These are phyloP conservation scores for Globisporangium splendens DNA, from an alignment of 352 stramenopile genomes.

Conservation along the genomic window DNA sequence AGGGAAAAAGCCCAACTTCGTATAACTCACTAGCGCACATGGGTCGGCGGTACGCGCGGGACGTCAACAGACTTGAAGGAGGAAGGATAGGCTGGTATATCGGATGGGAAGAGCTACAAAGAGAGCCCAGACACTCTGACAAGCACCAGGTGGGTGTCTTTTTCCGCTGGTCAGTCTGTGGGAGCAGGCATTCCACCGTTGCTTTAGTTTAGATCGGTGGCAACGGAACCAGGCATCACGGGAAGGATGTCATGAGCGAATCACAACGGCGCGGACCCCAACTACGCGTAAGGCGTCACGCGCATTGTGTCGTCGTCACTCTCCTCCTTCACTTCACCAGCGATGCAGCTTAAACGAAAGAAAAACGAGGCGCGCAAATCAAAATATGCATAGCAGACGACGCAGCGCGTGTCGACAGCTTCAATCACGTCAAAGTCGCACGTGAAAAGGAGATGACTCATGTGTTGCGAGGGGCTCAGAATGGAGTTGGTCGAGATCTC, in stretches of 20 bases:
- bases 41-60: background rate
- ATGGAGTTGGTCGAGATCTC: too few relatives aligned
- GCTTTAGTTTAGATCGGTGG: background rate
- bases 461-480: too few relatives aligned
- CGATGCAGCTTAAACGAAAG: too few relatives aligned
- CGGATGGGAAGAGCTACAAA: background rate
- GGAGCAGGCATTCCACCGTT: too few relatives aligned
- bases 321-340: too few relatives aligned
- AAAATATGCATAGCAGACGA: background rate
- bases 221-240: background rate
- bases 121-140: background rate
- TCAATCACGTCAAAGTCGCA: background rate
- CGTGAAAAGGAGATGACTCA: background rate
- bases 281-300: background rate
- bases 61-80: background rate
- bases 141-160: background rate
- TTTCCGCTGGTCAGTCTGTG: too few relatives aligned
- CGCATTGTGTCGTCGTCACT: too few relatives aligned
- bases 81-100: background rate
- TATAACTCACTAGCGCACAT: slow-evolving; percentile 4
- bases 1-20: background rate
- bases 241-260: background rate
- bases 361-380: background rate
- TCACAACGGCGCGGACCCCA: background rate
- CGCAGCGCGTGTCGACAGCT: background rate